Evolutionary conservation across 148 eudicot species (phyloP), one percentile per base, ranked within the genome.

Genomic region (Tetragonia tetragonoides): DNA sequence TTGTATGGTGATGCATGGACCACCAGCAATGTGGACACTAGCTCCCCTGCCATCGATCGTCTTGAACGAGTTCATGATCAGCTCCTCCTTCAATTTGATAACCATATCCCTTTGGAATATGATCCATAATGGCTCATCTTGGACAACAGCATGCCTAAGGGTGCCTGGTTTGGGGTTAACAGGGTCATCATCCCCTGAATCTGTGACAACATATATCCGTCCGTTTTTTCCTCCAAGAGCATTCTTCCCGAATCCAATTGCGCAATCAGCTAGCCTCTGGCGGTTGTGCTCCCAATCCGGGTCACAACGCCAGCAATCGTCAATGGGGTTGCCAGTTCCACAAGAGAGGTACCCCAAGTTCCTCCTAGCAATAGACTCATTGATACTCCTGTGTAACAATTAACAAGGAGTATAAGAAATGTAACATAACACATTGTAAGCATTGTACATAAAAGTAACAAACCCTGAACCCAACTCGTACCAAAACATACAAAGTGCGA

Each of bases 271-370:
- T 39, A 89, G 66, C 65, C 84, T 79, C 71, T 86, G 92, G 47
- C 92, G 92, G 77, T 89, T 86, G 9, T 67, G 54, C 62, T 80
- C 86, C 92, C 92, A 89, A 39, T 87, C 56, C 2, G 87, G 84
- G 85, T 87, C 90, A 70, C 92, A 89, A 42, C 90, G 80, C 92
- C 92, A 89, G 78, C 92, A 89, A 47, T 89, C 92, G 68, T 89
- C 92, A 39, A 89, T 87, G 15, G 92, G 92, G 72, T 89, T 89
- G 6, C 92, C 74, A 7, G 61, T 49, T 42, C 74, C 74, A 51
- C 74, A 71, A 2, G 74, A 71, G 86, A 88, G 79, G 79, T 78
- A 88, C 0, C 92, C 92, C 83, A 89, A 66, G 56, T 85, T 89
- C 82, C 92, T 80, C 83, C 92, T 87, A 2, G 92, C 74, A 49